These are phyloP conservation scores for Drechslerella coelobrocha DNA, from an alignment of 2,329 filamentous ascomycete species.

Conservation along the genomic window DNA sequence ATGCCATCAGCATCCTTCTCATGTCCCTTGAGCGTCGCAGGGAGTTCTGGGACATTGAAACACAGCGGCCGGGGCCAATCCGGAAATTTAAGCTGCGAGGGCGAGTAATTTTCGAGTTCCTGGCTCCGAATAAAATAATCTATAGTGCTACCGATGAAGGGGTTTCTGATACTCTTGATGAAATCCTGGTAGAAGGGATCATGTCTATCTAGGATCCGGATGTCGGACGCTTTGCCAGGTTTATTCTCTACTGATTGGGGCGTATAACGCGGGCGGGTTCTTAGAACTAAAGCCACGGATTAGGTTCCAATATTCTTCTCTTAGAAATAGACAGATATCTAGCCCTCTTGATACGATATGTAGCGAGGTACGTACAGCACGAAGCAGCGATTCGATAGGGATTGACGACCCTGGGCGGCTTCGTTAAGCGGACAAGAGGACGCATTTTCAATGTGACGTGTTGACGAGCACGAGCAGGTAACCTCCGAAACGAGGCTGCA, in stretches of 20 bases:
- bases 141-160: slow-evolving; percentile 10
- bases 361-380: slow-evolving; percentile 1
- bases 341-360: no score
- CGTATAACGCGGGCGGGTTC: neutral
- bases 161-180: slow-evolving; percentile 40
- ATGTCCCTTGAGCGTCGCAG: slow-evolving; percentile 16
- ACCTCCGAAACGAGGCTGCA: slow-evolving; percentile 2
- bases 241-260: neutral
- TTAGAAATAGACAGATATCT: neutral
- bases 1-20: slow-evolving; percentile 31
- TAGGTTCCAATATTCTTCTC: neutral
- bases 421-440: slow-evolving; percentile 12
- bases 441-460: neutral
- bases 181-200: slow-evolving; percentile 31
- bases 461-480: neutral
- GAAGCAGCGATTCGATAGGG: slow-evolving; percentile 15
- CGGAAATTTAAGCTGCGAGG: neutral
- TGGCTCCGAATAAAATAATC: slow-evolving; percentile 14
- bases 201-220: slow-evolving; percentile 3
- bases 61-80: slow-evolving; percentile 6
- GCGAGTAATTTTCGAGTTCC: slow-evolving; percentile 2
- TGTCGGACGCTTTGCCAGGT: neutral
- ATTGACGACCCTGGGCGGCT: slow-evolving; percentile 19
- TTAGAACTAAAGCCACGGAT: neutral
- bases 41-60: slow-evolving; percentile 35